phyloP scores from a whole-genome alignment of 1,139 yeast genomes.

The Blastobotrys illinoisensis region DNA sequence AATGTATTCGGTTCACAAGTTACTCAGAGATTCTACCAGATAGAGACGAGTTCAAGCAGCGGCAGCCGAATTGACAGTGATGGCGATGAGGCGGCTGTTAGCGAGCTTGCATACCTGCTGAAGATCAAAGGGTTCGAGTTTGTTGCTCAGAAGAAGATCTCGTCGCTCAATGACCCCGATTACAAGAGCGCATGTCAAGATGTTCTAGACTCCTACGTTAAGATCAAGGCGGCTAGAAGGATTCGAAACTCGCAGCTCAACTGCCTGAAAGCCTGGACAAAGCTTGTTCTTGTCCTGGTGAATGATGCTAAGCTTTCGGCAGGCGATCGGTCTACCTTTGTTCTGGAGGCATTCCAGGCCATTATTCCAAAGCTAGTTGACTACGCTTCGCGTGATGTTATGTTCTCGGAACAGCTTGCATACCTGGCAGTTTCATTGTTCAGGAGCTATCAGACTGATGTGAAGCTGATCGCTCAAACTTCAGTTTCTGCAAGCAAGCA shows the following conservation, averaged over 20 bases:
- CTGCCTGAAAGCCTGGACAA: conserved; percentile 77
- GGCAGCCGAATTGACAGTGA: conserved; percentile 8
- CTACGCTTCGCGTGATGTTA: conserved; percentile 60
- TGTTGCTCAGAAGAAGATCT: conserved; percentile 17
- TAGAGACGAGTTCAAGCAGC: conserved; percentile 4
- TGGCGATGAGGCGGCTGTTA: conserved; percentile 18
- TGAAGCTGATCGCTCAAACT: conserved; percentile 32
- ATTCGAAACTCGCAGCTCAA: conserved; percentile 46
- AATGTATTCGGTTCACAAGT: conserved; percentile 12
- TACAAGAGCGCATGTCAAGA: conserved; percentile 15
- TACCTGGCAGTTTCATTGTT: conserved; percentile 68
- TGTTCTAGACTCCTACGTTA: conserved; percentile 17
- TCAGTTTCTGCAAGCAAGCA: conserved; percentile 13
- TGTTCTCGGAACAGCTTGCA: conserved; percentile 70
- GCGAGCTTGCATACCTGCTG: conserved; percentile 21
- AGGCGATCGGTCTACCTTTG: conserved; percentile 50
- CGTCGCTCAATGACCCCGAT: conserved; percentile 18
- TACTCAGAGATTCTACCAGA: conserved; percentile 10
- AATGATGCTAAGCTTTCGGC: conserved; percentile 48
- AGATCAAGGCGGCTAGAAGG: conserved; percentile 15
- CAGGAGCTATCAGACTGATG: conserved; percentile 50
- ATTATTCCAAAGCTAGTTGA: conserved; percentile 72
- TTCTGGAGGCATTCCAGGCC: conserved; percentile 69
- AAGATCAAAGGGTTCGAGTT: conserved; percentile 27
- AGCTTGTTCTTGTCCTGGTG: conserved; percentile 66